A percentile compares a stretch with the other conserved stretches of the same genome.
Conservation (phyloP, 371 early-diverging fungal species). For the Mortierella sp. region DNA sequence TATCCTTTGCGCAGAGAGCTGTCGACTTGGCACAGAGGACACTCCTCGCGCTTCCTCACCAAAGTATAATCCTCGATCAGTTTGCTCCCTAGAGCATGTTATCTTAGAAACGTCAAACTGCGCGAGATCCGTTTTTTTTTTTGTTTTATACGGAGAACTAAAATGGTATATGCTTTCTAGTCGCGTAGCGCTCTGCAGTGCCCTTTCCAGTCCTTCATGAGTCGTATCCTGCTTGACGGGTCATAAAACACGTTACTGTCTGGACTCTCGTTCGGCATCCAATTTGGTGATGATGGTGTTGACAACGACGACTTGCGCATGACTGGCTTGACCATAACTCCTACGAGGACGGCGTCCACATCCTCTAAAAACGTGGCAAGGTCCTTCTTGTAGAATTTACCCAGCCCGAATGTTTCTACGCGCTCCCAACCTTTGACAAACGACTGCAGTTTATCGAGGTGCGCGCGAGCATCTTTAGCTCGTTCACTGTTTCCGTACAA, state of each 20-base stretch:
- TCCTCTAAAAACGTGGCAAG: conserved; percentile 27
- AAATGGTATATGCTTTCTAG: too few species aligned
- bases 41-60: too few species aligned
- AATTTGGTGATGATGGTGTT: not conserved
- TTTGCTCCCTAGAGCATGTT: too few species aligned
- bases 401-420: conserved; percentile 45
- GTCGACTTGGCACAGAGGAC: too few species aligned
- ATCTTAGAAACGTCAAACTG: too few species aligned
- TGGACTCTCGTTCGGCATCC: not conserved
- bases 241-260: conserved; percentile 18
- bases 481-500: conserved; percentile 1
- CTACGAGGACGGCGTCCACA: conserved; percentile 32
- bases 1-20: too few species aligned
- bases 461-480: conserved; percentile 3
- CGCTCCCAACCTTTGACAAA: conserved; percentile 47
- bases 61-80: too few species aligned
- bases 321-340: conserved; percentile 20
- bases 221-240: conserved; percentile 2
- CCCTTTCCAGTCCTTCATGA: conserved; percentile 32
- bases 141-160: too few species aligned
- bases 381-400: conserved; percentile 50
- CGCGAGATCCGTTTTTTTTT: too few species aligned
- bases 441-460: conserved; percentile 14
- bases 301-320: not conserved
- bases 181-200: conserved; percentile 21